Conservation (phyloP, 2,329 filamentous ascomycete species). For the Zasmidium angulare region DNA sequence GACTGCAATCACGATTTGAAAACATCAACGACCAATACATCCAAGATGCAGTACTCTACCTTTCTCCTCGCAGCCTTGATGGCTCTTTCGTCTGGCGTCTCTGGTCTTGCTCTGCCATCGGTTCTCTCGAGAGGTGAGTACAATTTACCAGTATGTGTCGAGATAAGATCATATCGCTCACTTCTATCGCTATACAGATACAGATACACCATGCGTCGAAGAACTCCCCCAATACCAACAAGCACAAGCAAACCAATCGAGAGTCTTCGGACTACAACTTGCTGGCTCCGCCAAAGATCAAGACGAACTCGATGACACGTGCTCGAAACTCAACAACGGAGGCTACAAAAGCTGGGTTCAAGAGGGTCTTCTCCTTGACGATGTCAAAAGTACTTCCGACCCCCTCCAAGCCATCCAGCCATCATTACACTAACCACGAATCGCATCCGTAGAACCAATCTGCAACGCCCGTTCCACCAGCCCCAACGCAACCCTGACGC, state of each 20-base stretch:
- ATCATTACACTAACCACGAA: background rate
- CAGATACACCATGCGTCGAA: background rate
- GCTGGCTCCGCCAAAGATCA: constrained; percentile 23
- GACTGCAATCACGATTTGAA: background rate
- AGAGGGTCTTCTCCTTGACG: constrained; percentile 18
- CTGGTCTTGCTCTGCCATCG: constrained; percentile 3
- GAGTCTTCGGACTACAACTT: constrained; percentile 31
- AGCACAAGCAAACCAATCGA: constrained; percentile 25
- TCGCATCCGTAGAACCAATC: constrained; percentile 13
- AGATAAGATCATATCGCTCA: background rate
- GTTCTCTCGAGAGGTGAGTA: background rate
- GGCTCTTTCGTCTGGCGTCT: constrained; percentile 11
- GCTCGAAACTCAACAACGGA: constrained; percentile 20
- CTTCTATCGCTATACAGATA: background rate
- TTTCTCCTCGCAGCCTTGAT: constrained; percentile 18
- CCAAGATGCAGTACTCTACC: constrained; percentile 19
- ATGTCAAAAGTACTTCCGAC: constrained; percentile 16
- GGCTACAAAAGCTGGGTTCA: constrained; percentile 21
- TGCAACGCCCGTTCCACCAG: constrained; percentile 18
- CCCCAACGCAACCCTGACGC: constrained; percentile 20
- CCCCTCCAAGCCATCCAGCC: background rate
- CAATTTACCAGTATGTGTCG: background rate
- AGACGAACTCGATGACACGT: constrained; percentile 23
- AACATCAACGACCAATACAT: constrained; percentile 4
- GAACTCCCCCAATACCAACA: constrained; percentile 11